Conservation (phyloP, 805 yeast genomes). For the Candida incommunis region DNA sequence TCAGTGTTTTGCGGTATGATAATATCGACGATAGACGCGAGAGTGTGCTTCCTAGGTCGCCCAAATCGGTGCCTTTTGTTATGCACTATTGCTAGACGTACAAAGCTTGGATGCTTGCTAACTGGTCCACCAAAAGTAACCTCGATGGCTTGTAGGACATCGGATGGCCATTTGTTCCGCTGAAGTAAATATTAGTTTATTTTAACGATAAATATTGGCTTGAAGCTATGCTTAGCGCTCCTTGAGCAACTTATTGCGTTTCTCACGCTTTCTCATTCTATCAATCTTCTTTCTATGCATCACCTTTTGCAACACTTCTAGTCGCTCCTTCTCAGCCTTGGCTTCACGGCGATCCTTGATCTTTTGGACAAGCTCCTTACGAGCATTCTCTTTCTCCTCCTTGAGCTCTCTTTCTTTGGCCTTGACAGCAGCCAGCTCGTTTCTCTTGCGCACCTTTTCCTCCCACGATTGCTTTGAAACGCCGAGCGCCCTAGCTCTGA, state of each 20-base stretch:
- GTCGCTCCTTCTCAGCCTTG: slow-evolving; percentile 82
- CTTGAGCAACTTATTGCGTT: slow-evolving; percentile 84
- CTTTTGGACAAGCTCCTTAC: slow-evolving; percentile 27
- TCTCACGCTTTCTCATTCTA: slow-evolving; percentile 77
- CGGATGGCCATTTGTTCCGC: no score
- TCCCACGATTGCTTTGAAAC: slow-evolving; percentile 33
- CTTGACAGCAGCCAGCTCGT: slow-evolving; percentile 52
- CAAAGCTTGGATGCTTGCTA: no score
- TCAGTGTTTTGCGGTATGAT: no score
- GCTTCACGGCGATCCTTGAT: slow-evolving; percentile 59
- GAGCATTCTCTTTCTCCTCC: slow-evolving; percentile 58
- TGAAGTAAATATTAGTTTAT: not conserved
- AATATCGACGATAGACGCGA: no score
- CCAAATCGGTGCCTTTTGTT: no score
- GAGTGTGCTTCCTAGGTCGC: no score
- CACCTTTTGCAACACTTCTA: slow-evolving; percentile 64
- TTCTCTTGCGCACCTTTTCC: slow-evolving; percentile 48
- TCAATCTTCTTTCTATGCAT: slow-evolving; percentile 91
- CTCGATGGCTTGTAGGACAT: no score
- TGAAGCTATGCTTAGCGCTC: slow-evolving; percentile 43
- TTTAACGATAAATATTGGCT: not conserved
- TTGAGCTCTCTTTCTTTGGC: slow-evolving; percentile 57
- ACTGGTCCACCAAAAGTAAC: no score
- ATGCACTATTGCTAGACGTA: no score
- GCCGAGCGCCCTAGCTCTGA: not conserved